Evolutionary conservation across 2,329 filamentous ascomycete species (phyloP), one percentile per base, ranked within the genome.

Genomic region (Dactylellina haptotyla): DNA sequence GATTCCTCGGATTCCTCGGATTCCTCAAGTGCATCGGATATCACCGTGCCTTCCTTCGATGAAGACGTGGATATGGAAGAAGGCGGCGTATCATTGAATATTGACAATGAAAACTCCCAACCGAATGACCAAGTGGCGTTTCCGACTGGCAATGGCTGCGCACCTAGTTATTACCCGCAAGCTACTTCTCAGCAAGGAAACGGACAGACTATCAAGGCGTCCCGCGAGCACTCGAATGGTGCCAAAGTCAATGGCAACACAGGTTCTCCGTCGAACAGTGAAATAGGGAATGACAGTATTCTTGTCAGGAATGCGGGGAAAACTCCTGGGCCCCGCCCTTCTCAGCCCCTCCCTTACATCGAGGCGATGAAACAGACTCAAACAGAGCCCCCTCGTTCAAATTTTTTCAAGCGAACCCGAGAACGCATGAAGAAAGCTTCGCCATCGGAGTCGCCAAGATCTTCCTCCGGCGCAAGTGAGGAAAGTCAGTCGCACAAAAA

Each of bases 241-340:
- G 45, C 34, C 3, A 18, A 10, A 4, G 64, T 16, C 23, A 51
- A 34, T 25, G 56, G 32, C 8, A 51, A 12, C 23, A 63, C 37
- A n/a, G 18, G 1, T 16, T n/a, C 37, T 41, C 14, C 37, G 26
- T 14, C 30, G 4, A 26, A 37, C 2, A 53, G 30, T 32, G 45
- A 45, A 3, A 18, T 12, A 4, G 64, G 18, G 23, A 51, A 34
- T 25, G 56, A 41, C 8, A 51, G n/a, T 16, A 63, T 57, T 28
- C 57, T 43, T 26, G 59, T 48, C 5, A 70, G 63, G 41, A 63
- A 70, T 9, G 65, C 65, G 3, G 65, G 57, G 12, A 70, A 62
- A 50, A 70, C 65, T 9, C 65, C 65, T 26, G 57, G 53, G 2
- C 50, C 26, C 8, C 16, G 10, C 18, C 26, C 4, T 10, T 23